A percentile compares a stretch with the other conserved stretches of the same genome.
Conservation (phyloP, 2,329 filamentous ascomycete genomes). For the Colletotrichum costaricense region DNA sequence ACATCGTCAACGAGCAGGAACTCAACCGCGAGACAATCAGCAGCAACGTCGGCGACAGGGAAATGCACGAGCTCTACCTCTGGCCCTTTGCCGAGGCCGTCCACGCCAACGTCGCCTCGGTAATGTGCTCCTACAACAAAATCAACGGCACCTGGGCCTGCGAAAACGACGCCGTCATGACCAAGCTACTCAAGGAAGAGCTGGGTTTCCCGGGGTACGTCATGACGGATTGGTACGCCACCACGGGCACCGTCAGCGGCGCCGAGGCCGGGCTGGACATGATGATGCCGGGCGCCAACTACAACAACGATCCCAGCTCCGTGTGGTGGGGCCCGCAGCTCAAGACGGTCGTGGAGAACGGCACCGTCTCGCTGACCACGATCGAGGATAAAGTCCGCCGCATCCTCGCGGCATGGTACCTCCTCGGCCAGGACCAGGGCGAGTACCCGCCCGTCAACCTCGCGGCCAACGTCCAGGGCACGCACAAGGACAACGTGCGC, state of each 20-base stretch:
- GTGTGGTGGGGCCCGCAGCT: conserved; percentile 68
- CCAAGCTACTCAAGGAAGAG: conserved; percentile 74
- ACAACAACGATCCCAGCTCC: conserved; percentile 50
- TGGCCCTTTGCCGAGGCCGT: conserved; percentile 79
- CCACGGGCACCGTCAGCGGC: conserved; percentile 75
- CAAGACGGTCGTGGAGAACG: conserved; percentile 64
- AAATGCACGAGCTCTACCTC: conserved; percentile 74
- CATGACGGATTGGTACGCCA: conserved; percentile 78
- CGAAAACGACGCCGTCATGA: conserved; percentile 70
- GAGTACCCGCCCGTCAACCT: conserved; percentile 64
- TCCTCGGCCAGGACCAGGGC: conserved; percentile 61
- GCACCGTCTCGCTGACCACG: conserved; percentile 67
- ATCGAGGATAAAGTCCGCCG: conserved; percentile 76
- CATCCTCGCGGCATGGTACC: conserved; percentile 72
- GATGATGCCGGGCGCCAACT: conserved; percentile 81
- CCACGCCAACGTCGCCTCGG: conserved; percentile 70
- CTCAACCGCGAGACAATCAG: conserved; percentile 64
- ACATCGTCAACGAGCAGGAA: conserved; percentile 78
- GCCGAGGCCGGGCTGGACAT: conserved; percentile 81
- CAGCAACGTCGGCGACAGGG: conserved; percentile 71
- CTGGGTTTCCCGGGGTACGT: conserved; percentile 77
- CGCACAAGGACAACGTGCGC: conserved; percentile 72
- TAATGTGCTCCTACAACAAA: conserved; percentile 82
- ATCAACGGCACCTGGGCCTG: conserved; percentile 77
- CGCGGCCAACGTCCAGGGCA: conserved; percentile 65